Conservation (phyloP, 164 flowering plant genomes). For the Magnolia changhungtana region DNA sequence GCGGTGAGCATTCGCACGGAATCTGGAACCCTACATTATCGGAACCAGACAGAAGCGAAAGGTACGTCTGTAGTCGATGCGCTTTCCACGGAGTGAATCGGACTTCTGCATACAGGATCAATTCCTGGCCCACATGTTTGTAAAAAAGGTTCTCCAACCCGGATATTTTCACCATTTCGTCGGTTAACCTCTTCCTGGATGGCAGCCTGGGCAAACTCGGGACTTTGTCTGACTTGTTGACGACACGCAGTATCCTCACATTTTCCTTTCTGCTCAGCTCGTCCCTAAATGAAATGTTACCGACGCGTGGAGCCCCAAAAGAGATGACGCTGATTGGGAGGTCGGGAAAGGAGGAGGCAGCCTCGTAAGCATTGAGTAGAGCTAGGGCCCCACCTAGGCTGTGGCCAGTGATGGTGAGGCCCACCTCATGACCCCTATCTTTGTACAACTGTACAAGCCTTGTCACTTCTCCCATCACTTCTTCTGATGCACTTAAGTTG, state of each 20-base stretch:
- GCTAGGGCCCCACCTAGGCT: constrained; percentile 70
- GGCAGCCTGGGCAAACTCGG: constrained; percentile 48
- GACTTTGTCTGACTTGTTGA: constrained; percentile 44
- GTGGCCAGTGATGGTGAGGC: constrained; percentile 38
- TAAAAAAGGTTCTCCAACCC: constrained; percentile 40
- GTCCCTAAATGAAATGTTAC: constrained; percentile 48
- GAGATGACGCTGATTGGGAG: constrained; percentile 47
- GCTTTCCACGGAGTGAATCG: constrained; percentile 28
- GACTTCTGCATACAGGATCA: constrained; percentile 41
- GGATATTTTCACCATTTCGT: constrained; percentile 27
- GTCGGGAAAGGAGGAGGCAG: constrained; percentile 27
- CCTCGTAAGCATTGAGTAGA: constrained; percentile 52
- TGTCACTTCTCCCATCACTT: constrained; percentile 48
- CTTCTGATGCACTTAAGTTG: constrained; percentile 49
- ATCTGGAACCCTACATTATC: constrained; percentile 13
- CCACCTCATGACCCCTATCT: constrained; percentile 42
- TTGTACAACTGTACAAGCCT: constrained; percentile 32
- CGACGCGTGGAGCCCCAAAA: constrained; percentile 61
- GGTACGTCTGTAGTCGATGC: constrained; percentile 45
- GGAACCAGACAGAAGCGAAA: constrained; percentile 54
- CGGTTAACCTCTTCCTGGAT: constrained; percentile 28
- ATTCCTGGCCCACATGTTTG: constrained; percentile 52
- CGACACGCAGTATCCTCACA: constrained; percentile 42
- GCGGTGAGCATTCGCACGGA: constrained; percentile 33
- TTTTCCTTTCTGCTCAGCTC: constrained; percentile 26